phyloP scores from a whole-genome alignment of 208 protist genomes.

The Crithidia acanthocephali region DNA sequence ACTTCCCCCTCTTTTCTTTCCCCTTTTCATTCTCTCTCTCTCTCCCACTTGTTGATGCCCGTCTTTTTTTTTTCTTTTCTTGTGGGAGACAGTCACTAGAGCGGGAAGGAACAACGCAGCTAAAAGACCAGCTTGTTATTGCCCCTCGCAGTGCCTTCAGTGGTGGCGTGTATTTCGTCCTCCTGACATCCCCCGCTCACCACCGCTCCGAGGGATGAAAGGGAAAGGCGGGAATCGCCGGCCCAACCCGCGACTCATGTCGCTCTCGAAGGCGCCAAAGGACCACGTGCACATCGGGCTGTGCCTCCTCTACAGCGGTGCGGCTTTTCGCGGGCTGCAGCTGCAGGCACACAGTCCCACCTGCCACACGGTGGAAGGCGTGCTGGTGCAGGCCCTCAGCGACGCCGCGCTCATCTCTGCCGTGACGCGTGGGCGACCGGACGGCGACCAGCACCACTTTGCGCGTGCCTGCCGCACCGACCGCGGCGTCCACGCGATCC shows the following conservation, averaged over 20 bases:
- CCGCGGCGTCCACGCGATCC: slow-evolving; percentile 82
- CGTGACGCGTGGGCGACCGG: slow-evolving; percentile 46
- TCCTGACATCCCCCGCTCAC: background rate
- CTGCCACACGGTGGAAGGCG: slow-evolving; percentile 84
- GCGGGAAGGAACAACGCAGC: no score
- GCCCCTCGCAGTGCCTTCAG: no score
- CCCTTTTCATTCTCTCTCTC: no score
- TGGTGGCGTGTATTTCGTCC: no score
- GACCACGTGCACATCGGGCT: slow-evolving; percentile 70
- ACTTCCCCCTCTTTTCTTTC: no score
- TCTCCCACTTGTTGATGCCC: no score
- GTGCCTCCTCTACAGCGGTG: slow-evolving; percentile 72
- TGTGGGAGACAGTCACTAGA: no score
- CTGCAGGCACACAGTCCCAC: slow-evolving; percentile 78
- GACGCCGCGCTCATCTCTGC: slow-evolving; percentile 59
- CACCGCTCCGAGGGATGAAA: background rate
- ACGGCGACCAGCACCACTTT: slow-evolving; percentile 58
- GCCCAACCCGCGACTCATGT: slow-evolving; percentile 40
- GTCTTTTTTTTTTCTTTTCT: no score
- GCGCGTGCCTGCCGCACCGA: slow-evolving; percentile 84
- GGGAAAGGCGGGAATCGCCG: slow-evolving; percentile 10
- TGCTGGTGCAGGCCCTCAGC: slow-evolving; percentile 71
- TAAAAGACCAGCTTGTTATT: no score
- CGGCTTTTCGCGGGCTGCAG: slow-evolving; percentile 76
- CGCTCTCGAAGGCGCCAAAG: slow-evolving; percentile 52